Base-by-base conservation (phyloP, 2,329 filamentous ascomycete genomes). In the Penicillium freii region DNA sequence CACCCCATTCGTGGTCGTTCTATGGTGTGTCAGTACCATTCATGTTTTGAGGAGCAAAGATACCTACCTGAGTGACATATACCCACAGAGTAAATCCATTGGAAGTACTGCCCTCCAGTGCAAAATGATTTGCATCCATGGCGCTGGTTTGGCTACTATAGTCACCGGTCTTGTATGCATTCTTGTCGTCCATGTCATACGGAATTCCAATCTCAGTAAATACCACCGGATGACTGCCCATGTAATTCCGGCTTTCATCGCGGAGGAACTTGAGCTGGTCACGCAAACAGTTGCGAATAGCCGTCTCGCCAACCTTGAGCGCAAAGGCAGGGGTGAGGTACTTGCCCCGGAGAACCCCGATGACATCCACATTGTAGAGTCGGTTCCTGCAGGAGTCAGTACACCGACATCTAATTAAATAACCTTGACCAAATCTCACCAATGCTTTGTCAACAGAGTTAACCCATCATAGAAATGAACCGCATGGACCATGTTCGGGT, bases 381-480 rank as follows among this genome's bases (percentile, higher is more conserved):
- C 92, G 89, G 71, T 97, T 99, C 82, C 81, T 84, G 29, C 13
- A 44, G 47, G 17, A 33, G 52, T 70, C 36, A 68, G 63, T 42
- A 50, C n/a, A 6, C 13, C 5, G 10, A 29, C 11, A 33, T 19
- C 1, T 29, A 15, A 4, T 17, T 51, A 6, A 19, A 23, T 7
- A 19, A 38, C 9, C 5, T 19, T 11, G 5, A n/a, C 17, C 65
- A 51, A 65, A 21, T 58, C 73, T 55, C 56, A 76, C 94, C 94
- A 99, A 74, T 96, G 96, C 77, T 99, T 99, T 13, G 91, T 97
- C 83, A 99, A 90, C 4, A 99, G 81, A 0, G 94, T 99, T 55
- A 99, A 89, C 11, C 94, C 94, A 67, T 99, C 94, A 73, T 99
- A 99, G 72, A 91, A 99, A 75, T 99, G 94, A 1, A 92, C 91